Evolutionary conservation across 2,329 filamentous ascomycete species (phyloP).

Genomic region (Stylonectria norvegica): DNA sequence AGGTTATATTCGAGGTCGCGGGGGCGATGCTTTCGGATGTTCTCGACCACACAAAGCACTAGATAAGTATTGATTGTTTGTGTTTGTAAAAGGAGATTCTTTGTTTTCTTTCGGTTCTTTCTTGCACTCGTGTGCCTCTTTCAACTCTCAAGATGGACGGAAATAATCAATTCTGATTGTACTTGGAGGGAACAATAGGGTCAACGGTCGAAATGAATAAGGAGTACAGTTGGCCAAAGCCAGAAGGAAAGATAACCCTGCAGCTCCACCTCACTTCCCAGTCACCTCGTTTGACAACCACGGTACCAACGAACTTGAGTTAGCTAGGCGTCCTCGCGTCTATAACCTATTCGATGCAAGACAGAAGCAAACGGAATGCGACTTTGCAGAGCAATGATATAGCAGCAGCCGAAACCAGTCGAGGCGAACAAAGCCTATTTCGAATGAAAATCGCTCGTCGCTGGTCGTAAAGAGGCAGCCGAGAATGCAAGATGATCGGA

Average conservation of each 20-base stretch:
- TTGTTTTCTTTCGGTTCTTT: slow-evolving; percentile 32
- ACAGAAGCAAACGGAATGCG: slow-evolving; percentile 4
- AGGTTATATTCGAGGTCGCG: slow-evolving; percentile 17
- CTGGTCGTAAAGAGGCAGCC: no score
- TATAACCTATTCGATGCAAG: slow-evolving; percentile 21
- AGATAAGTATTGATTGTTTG: slow-evolving; percentile 32
- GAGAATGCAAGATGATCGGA: no score
- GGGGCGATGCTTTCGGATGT: slow-evolving; percentile 10
- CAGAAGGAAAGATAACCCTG: slow-evolving; percentile 35
- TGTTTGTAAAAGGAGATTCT: slow-evolving; percentile 22
- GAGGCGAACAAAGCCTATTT: slow-evolving; percentile 3
- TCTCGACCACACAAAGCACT: slow-evolving; percentile 29
- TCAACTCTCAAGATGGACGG: slow-evolving; percentile 35
- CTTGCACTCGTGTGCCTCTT: slow-evolving; percentile 37
- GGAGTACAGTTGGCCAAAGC: slow-evolving; percentile 39
- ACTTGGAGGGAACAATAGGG: slow-evolving; percentile 37
- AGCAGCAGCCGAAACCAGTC: slow-evolving; percentile 2
- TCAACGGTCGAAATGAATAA: slow-evolving; percentile 36
- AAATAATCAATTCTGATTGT: slow-evolving; percentile 55
- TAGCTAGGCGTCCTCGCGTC: slow-evolving; percentile 26
- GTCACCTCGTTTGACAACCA: slow-evolving; percentile 32
- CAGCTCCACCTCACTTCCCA: slow-evolving; percentile 37
- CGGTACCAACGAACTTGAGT: slow-evolving; percentile 29
- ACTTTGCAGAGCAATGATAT: slow-evolving; percentile 7
- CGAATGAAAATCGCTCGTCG: slow-evolving; percentile 8